Evolutionary conservation across 768 basidiomycete genomes (phyloP), one percentile per base, ranked within the genome.

Genomic region (Xerocomus spinulosus): DNA sequence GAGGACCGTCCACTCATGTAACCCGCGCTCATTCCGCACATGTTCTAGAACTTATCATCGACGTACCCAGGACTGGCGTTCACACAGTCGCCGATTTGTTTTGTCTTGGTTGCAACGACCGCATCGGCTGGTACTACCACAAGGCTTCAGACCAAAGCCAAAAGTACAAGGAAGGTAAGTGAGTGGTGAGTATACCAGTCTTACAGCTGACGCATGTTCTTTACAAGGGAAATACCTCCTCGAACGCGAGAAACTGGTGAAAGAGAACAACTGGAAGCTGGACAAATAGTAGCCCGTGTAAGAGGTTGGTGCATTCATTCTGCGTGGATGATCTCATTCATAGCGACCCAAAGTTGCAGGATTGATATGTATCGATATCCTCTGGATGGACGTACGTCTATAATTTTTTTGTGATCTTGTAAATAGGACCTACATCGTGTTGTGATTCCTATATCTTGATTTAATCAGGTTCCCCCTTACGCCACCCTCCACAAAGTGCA

Each of bases 141-240:
- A 85, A 83, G 60, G 87, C 89, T 12, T 76, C 82, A 0, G 85
- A 91, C 54, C 69, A 72, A 32, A 74, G 79, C 3, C 89, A 92
- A 77, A 89, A 85, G 61, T 91, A 92, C 61, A 92, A 91, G 65
- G 89, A 92, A 78, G 84, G 88, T 80, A 28, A 32, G 76, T 24
- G 12, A 50, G 5, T 5, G 20, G 17, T 3, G 26, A 23, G 1
- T 14, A 35, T 33, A 20, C 9, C 15, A 9, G 17, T 41, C 56
- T 9, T 9, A 29, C n/a, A 26, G 10, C 26, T 32, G 25, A 30
- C 23, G 12, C 20, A 37, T 23, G 9, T 36, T 37, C 9, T n/a
- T 29, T 14, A 5, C 23, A 45, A 91, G 88, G 86, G 12, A 91
- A 91, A 64, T 92, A 85, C 60, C 71, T 92, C 9, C 71, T 92